These are phyloP conservation scores for Penicillium soppii DNA, from an alignment of 495 filamentous ascomycete genomes.

Conservation along the genomic window DNA sequence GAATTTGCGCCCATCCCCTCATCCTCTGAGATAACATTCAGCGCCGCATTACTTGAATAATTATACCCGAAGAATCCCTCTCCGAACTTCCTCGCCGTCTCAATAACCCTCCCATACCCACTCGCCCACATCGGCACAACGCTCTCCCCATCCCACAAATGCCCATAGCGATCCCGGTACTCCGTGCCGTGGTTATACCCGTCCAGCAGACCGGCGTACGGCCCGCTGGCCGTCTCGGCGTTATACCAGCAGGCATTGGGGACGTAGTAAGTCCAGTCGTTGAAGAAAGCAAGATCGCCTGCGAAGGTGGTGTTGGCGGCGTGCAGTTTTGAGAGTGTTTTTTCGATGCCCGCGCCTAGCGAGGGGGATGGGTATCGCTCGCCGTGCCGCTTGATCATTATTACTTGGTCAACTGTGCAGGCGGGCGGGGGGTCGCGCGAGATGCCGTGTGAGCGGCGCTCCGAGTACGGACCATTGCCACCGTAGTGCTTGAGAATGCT, in stretches of 20 bases:
- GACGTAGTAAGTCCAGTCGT: slow-evolving; percentile 52
- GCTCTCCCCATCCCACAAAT: slow-evolving; percentile 33
- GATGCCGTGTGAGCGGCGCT: slow-evolving; percentile 18
- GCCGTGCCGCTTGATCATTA: slow-evolving; percentile 44
- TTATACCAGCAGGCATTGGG: slow-evolving; percentile 28
- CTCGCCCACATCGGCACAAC: slow-evolving; percentile 44
- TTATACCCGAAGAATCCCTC: slow-evolving; percentile 53
- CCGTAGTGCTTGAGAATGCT: slow-evolving; percentile 18
- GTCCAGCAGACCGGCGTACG: slow-evolving; percentile 49
- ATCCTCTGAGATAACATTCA: slow-evolving; percentile 51
- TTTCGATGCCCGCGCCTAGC: slow-evolving; percentile 11
- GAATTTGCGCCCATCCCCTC: slow-evolving; percentile 46
- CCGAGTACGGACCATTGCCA: slow-evolving; percentile 20
- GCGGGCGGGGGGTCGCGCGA: slow-evolving; percentile 20
- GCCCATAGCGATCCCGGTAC: slow-evolving; percentile 44
- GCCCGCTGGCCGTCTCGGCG: slow-evolving; percentile 41
- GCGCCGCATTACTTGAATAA: slow-evolving; percentile 30
- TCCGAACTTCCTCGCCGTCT: slow-evolving; percentile 52
- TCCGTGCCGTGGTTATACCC: slow-evolving; percentile 40
- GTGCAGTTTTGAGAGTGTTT: slow-evolving; percentile 17
- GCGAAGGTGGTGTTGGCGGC: slow-evolving; percentile 16
- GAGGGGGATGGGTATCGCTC: slow-evolving; percentile 48
- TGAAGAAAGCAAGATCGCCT: slow-evolving; percentile 48
- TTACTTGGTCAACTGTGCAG: slow-evolving; percentile 27
- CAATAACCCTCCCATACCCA: slow-evolving; percentile 49